phyloP scores from a whole-genome alignment of 768 basidiomycete genomes.

The Collybiopsis confluens region DNA sequence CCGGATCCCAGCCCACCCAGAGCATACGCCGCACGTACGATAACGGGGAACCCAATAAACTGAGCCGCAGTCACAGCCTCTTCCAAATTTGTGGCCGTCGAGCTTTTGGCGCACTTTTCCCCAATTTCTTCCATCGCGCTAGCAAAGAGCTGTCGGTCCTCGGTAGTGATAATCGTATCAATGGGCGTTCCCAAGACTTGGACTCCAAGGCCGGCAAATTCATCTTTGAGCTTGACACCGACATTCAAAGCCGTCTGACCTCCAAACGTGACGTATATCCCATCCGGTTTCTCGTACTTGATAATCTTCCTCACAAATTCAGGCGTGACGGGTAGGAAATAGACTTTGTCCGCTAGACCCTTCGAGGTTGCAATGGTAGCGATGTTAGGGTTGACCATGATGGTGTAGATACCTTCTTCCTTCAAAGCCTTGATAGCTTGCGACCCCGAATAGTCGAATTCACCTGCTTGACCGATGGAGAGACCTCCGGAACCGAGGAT shows the following conservation, averaged over 20 bases:
- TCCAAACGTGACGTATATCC: slow-evolving; percentile 98
- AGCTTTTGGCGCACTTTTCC: slow-evolving; percentile 90
- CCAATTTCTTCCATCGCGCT: slow-evolving; percentile 93
- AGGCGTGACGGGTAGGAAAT: slow-evolving; percentile 97
- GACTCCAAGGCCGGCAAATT: slow-evolving; percentile 85
- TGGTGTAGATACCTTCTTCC: slow-evolving; percentile 98
- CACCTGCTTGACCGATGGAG: slow-evolving; percentile 98
- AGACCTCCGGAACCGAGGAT: slow-evolving; percentile 97
- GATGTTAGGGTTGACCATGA: slow-evolving; percentile 98
- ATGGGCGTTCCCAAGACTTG: slow-evolving; percentile 96
- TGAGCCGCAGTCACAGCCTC: slow-evolving; percentile 82
- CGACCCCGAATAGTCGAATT: slow-evolving; percentile 99
- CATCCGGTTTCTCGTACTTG: slow-evolving; percentile 97
- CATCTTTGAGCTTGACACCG: slow-evolving; percentile 96
- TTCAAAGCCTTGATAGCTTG: slow-evolving; percentile 99
- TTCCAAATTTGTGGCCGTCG: slow-evolving; percentile 78
- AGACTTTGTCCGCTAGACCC: slow-evolving; percentile 98
- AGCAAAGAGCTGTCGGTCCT: slow-evolving; percentile 93
- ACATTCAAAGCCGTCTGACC: slow-evolving; percentile 97
- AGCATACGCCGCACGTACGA: slow-evolving; percentile 94
- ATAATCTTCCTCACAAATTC: slow-evolving; percentile 98
- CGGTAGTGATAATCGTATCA: slow-evolving; percentile 94
- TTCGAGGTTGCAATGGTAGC: slow-evolving; percentile 98
- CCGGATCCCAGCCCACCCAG: slow-evolving; percentile 94
- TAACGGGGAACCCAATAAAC: slow-evolving; percentile 90